Percentiles rank a stretch among this genome's conserved stretches.
These are phyloP conservation scores for Verticillium albo-atrum DNA, from an alignment of 2,329 filamentous ascomycete genomes.

Conservation along the genomic window DNA sequence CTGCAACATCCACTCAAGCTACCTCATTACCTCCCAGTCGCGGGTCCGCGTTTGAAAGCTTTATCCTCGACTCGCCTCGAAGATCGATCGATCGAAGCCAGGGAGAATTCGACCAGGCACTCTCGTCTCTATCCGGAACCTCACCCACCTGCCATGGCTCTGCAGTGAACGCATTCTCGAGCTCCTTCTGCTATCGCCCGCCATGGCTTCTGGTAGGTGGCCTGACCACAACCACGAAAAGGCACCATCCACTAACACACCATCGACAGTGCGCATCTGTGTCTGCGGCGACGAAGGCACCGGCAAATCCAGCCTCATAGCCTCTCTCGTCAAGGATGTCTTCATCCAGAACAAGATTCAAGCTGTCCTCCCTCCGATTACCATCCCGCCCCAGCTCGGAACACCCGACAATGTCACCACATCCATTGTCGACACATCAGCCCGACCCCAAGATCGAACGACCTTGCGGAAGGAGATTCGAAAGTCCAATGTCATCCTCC, in stretches of 20 bases:
- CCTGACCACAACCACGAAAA: not conserved
- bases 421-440: slow-evolving; percentile 95
- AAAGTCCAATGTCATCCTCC: slow-evolving; percentile 92
- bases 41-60: not conserved
- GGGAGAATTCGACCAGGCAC: not conserved
- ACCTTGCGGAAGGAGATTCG: slow-evolving; percentile 90
- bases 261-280: slow-evolving; percentile 71
- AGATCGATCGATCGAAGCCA: not conserved
- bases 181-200: not conserved
- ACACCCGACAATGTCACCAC: slow-evolving; percentile 97
- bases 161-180: not conserved
- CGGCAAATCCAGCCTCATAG: slow-evolving; percentile 87
- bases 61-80: not conserved
- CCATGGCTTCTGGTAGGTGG: slow-evolving; percentile 13
- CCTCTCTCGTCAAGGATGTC: slow-evolving; percentile 92
- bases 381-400: slow-evolving; percentile 86
- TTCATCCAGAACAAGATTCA: slow-evolving; percentile 97
- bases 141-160: not conserved
- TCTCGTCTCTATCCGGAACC: not conserved
- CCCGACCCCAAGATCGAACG: slow-evolving; percentile 86
- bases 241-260: not conserved
- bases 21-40: not conserved
- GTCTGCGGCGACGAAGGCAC: slow-evolving; percentile 95
- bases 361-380: slow-evolving; percentile 88
- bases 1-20: not conserved